These are phyloP conservation scores for Fonsecaea monophora DNA, from an alignment of 2,329 filamentous ascomycete genomes.

Conservation along the genomic window DNA sequence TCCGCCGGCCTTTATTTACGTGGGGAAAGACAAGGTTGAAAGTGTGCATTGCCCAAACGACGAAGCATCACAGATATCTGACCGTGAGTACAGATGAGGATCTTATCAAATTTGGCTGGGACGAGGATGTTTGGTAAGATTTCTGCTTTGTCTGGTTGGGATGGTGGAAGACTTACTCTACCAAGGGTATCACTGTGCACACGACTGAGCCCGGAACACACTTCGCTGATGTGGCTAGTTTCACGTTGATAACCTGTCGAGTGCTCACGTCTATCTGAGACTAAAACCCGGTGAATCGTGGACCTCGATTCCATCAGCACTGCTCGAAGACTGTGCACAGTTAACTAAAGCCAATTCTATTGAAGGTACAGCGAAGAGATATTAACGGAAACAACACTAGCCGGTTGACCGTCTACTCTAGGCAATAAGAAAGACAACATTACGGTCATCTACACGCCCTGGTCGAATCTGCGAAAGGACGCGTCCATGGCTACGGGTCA, in stretches of 20 bases:
- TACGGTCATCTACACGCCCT: conserved; percentile 95
- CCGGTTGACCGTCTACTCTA: conserved; percentile 46
- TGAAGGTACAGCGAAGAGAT: conserved; percentile 67
- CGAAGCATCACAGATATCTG: not conserved
- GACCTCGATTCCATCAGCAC: conserved; percentile 76
- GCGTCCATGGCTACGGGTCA: conserved; percentile 95
- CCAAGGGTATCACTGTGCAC: conserved; percentile 28
- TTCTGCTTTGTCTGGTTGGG: not conserved
- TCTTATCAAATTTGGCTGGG: conserved; percentile 90
- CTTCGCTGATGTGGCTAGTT: conserved; percentile 63
- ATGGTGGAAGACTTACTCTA: conserved; percentile 14
- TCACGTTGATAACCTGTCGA: conserved; percentile 96
- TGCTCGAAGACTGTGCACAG: conserved; percentile 90
- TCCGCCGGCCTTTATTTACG: conserved; percentile 87
- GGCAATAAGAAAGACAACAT: conserved; percentile 99
- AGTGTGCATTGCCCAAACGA: conserved; percentile 66
- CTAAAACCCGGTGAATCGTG: conserved; percentile 79
- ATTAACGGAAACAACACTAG: conserved; percentile 25
- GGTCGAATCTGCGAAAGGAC: conserved; percentile 94
- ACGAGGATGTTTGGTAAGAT: conserved; percentile 87
- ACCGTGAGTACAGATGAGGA: conserved; percentile 76
- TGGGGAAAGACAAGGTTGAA: conserved; percentile 98
- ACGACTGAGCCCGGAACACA: not conserved
- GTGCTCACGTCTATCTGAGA: conserved; percentile 93
- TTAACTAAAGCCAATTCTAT: conserved; percentile 99